Base-by-base conservation (phyloP, 2,329 filamentous ascomycete genomes). In the Leptographium flavum region DNA sequence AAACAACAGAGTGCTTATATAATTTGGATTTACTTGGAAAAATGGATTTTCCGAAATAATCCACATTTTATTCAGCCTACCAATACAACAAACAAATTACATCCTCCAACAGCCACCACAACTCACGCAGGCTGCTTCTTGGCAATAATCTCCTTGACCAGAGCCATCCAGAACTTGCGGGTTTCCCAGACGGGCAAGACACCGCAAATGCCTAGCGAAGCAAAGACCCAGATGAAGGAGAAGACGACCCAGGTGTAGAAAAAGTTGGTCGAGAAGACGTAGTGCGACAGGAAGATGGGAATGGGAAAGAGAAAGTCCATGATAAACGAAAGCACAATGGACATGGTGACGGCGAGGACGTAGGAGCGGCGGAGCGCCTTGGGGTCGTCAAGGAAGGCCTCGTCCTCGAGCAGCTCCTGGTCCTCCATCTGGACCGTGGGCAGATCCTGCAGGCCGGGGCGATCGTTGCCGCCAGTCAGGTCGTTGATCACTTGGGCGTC, bases 281-380 rank as follows among this genome's bases (percentile, higher is more conserved):
- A 41, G 39, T 41, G 39, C 4, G 39, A 41, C 39, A 39, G 21
- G 37, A 39, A 39, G 14, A 39, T n/a, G 17, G 23, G 21, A 13
- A 39, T 39, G 8, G 23, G 23, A 13, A 39, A 11, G 7, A 39
- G 17, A 27, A 31, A 41, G 22, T 31, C 19, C 19, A 22, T 23
- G 19, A 58, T 4, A 30, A 55, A 57, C 3, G 25, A 38, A 4
- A 43, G 23, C 15, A 43, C 13, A 27, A 36, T 35, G 14, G 17
- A 60, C 22, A 59, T 53, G 14, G 65, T 33, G 21, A 59, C 51
- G 3, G 3, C n/a, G 25, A 38, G 15, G 35, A 38, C 13, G 14
- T 38, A 22, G 14, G 40, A 17, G 5, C 40, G 30, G 5, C 15
- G 10, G 17, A 42, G 31, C 17, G 30, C 28, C 30, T 42, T 42